Base-by-base conservation (phyloP, 768 basidiomycete genomes). In the Leucocoprinus leucothites region DNA sequence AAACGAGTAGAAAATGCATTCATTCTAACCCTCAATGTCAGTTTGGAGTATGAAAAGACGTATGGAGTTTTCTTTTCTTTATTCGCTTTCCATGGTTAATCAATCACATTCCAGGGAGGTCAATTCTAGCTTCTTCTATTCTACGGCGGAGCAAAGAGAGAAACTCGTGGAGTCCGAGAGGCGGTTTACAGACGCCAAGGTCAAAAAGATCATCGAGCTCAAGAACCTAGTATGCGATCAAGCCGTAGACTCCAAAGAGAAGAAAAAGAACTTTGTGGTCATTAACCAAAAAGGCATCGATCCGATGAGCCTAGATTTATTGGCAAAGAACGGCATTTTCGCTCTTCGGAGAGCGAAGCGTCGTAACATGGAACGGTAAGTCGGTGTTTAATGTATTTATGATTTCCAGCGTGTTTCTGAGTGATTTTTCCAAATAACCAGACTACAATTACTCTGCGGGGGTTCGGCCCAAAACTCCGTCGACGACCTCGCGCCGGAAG, bases 241-340 rank as follows among this genome's bases (percentile, higher is more conserved):
- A 69, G 85, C 87, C 14, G 84, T 97, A 18, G 89, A 88, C 62
- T 80, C 83, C 18, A 86, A 84, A 60, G 88, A 90, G 72, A 89
- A 89, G 69, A 78, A 73, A 61, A 94, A 91, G 71, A 85, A 77
- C 65, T 98, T 99, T 67, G 96, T 98, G 48, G 71, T 98, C 52
- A 88, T 99, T 74, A 99, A 98, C 71, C 97, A 99, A 72, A 99
- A 99, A 72, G 97, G 97, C 59, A 99, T 99, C 60, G 97, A 99
- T 70, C 97, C 97, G 5, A 82, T 99, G 67, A 92, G 89, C 64
- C 79, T 99, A 53, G 97, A 99, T 71, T 86, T 98, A 40, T 77
- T 99, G 38, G 94, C 92, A 42, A 98, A 98, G 80, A 91, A 94
- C 70, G 96, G 94, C 11, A 98, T 99, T 59, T 73, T 99, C 56